These are phyloP conservation scores for Coccomyxa sp. DNA, from an alignment of 139 green algal species.

Conservation along the genomic window DNA sequence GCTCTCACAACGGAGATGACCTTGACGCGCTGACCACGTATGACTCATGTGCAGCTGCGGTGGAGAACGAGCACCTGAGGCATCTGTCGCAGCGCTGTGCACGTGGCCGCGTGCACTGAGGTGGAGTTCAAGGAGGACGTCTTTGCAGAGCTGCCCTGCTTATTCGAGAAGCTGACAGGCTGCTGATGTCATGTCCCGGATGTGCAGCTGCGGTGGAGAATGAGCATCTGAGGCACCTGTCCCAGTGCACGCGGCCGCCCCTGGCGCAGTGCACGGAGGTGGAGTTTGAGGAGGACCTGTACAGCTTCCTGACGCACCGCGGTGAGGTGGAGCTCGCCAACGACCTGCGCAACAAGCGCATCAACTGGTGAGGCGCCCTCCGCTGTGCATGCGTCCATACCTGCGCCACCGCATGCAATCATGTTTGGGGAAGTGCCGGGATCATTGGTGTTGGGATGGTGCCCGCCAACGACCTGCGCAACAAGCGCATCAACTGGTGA, in stretches of 20 bases:
- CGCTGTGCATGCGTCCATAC: too few species aligned
- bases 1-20: too few species aligned
- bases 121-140: conserved; percentile 45
- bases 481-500: conserved; percentile 39
- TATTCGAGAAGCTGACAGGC: too few species aligned
- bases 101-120: conserved; percentile 21
- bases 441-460: conserved; percentile 17
- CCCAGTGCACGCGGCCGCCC: conserved; percentile 15
- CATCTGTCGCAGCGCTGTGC: conserved; percentile 17
- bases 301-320: conserved; percentile 25
- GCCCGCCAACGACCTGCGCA: conserved; percentile 21
- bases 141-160: too few species aligned
- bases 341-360: conserved; percentile 22
- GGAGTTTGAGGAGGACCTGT: conserved; percentile 47
- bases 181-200: too few species aligned
- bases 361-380: conserved; percentile 33
- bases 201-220: conserved; percentile 2
- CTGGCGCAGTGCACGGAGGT: conserved; percentile 24
- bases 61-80: neutral
- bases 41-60: too few species aligned
- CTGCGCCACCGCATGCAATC: neutral
- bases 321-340: conserved; percentile 31
- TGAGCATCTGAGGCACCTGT: conserved; percentile 11
- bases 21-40: too few species aligned
- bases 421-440: neutral